A percentile compares a stretch with the other conserved stretches of the same genome.
Conservation (phyloP, 2,329 filamentous ascomycete species). For the Parastagonospora nodorum region DNA sequence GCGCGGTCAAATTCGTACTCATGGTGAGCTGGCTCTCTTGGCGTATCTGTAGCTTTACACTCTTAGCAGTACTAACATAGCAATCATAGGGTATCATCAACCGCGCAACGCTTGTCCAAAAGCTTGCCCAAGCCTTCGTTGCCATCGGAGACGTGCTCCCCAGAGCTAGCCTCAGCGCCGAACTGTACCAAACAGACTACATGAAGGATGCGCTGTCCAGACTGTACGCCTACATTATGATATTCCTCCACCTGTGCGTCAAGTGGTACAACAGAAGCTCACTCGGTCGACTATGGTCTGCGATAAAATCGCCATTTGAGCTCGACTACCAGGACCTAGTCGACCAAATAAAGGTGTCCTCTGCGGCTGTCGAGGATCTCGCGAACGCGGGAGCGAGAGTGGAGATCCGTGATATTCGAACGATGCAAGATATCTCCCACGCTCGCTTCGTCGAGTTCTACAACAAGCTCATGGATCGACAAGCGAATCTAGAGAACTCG, state of each 20-base stretch:
- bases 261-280: conserved; percentile 13
- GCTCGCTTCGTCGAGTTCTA: not conserved
- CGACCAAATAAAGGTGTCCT: conserved; percentile 7
- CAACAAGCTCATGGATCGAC: not conserved
- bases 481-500: not conserved
- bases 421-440: not conserved
- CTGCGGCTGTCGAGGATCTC: conserved; percentile 6
- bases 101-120: conserved; percentile 3
- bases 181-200: conserved; percentile 4
- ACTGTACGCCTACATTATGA: conserved; percentile 16
- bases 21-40: not conserved
- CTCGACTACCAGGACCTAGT: conserved; percentile 14
- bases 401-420: conserved; percentile 4
- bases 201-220: conserved; percentile 9
- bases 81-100: conserved; percentile 9
- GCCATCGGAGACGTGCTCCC: conserved; percentile 13
- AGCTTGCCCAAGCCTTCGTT: conserved; percentile 11
- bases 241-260: conserved; percentile 7
- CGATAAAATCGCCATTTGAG: conserved; percentile 10
- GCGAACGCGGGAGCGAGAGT: conserved; percentile 3
- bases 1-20: not conserved
- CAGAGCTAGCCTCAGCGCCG: conserved; percentile 3
- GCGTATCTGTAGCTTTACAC: too few relatives aligned
- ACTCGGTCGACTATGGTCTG: conserved; percentile 4
- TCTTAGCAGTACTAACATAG: not conserved